These are phyloP conservation scores for Aspergillus carbonarius DNA, from an alignment of 2,329 filamentous ascomycete species.

Conservation along the genomic window DNA sequence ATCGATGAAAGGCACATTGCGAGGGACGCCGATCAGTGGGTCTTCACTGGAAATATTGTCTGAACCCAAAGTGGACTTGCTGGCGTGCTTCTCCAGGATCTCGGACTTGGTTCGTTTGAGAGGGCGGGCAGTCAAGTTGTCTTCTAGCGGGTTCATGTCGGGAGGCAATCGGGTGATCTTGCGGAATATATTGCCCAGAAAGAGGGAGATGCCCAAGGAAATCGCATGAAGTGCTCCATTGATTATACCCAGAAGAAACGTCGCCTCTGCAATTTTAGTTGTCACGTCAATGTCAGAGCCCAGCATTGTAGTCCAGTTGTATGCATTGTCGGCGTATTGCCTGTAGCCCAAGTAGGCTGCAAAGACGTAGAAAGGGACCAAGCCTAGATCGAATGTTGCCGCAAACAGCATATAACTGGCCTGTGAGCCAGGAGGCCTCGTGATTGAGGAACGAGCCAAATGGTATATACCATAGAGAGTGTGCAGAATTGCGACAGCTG, in stretches of 20 bases:
- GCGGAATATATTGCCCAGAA: conserved; percentile 74
- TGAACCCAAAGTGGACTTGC: conserved; percentile 48
- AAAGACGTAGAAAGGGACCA: conserved; percentile 64
- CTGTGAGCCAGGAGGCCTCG: conserved; percentile 73
- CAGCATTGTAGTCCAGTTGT: conserved; percentile 69
- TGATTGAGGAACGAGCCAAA: conserved; percentile 66
- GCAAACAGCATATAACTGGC: conserved; percentile 89
- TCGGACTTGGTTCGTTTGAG: conserved; percentile 75
- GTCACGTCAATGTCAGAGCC: conserved; percentile 52
- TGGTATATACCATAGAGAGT: conserved; percentile 79
- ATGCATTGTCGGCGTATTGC: conserved; percentile 47
- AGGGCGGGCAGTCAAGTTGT: conserved; percentile 70
- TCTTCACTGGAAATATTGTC: conserved; percentile 41
- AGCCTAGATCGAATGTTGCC: conserved; percentile 66
- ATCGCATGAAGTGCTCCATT: conserved; percentile 68
- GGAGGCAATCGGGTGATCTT: conserved; percentile 80
- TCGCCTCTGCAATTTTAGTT: conserved; percentile 61
- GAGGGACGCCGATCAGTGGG: conserved; percentile 43
- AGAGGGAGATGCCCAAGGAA: conserved; percentile 70
- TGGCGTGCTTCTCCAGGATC: conserved; percentile 62
- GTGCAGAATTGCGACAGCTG: conserved; percentile 71
- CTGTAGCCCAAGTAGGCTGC: conserved; percentile 55
- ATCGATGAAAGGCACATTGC: conserved; percentile 74
- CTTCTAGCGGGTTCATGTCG: conserved; percentile 92
- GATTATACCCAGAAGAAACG: conserved; percentile 66